Evolutionary conservation across 1,284 basidiomycete genomes (phyloP), one percentile per base, ranked within the genome.

Genomic region (Irpex sp.): DNA sequence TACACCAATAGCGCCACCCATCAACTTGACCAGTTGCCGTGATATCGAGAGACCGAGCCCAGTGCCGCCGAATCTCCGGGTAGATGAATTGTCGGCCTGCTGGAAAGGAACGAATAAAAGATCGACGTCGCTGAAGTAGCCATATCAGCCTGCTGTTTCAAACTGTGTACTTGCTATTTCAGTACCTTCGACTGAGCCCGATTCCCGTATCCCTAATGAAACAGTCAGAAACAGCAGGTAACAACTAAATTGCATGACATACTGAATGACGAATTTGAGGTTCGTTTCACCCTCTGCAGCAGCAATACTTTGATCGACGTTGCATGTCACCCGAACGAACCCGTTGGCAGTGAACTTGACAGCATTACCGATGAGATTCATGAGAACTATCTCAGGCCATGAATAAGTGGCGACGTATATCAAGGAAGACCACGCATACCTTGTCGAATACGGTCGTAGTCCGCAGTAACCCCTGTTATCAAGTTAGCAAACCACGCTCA

Each of bases 331-430:
- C 37, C 82, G 79, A 36, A 90, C 86, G 57, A 79, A 85, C 4
- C 88, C 88, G 39, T 72, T 74, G 1, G 81, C 79, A 1, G 87
- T 89, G 71, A 90, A 89, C 68, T 90, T 90, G 61, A 90, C 85
- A 8, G 87, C 87, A 69, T 90, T 90, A 7, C 87, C 87, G 62
- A 90, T 87, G 50, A 90, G 74, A 69, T 90, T 90, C 87, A 89
- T 89, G 36, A 89, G 74, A 13, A 89, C 87, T 86, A 63, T 6
- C 60, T 15, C 47, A 35, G 33, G 33, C 7, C 33, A 53, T 15
- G 4, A 15, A 9, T 33, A 26, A 15, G 17, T 50, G 19, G 26
- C 13, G 13, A 4, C 43, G 33, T 11, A 31, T 15, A 13, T 56
- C 35, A n/a, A 37, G 9, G 33, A 17, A 15, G 31, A 33, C 15